phyloP scores from a whole-genome alignment of 352 stramenopile species.

The Phytophthora crassamura region DNA sequence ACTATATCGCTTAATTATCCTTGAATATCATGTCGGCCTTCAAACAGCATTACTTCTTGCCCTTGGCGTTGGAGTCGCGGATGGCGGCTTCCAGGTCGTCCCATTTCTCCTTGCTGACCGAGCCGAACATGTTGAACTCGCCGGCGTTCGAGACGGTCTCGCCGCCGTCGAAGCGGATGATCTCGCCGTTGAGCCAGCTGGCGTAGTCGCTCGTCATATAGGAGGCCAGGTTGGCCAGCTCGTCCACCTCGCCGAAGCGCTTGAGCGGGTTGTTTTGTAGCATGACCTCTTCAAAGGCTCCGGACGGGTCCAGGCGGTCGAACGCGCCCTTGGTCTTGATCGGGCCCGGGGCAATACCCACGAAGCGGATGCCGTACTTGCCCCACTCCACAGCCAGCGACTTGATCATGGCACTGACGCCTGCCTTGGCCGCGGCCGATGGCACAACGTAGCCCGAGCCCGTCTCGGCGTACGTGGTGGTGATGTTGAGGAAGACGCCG shows the following conservation, averaged over 20 bases:
- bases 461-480: constrained; percentile 94
- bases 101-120: constrained; percentile 71
- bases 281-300: constrained; percentile 72
- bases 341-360: constrained; percentile 96
- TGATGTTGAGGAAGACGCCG: constrained; percentile 97
- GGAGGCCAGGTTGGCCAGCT: constrained; percentile 79
- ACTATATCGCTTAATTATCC: too few relatives aligned
- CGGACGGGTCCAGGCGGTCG: constrained; percentile 76
- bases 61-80: constrained; percentile 66
- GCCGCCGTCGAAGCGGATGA: constrained; percentile 83
- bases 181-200: constrained; percentile 84
- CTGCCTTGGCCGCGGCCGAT: constrained; percentile 95
- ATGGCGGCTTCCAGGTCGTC: constrained; percentile 74
- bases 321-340: constrained; percentile 92
- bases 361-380: constrained; percentile 94
- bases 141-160: constrained; percentile 78
- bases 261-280: constrained; percentile 73
- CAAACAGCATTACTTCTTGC: constrained; percentile 46
- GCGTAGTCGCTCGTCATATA: constrained; percentile 86
- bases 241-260: constrained; percentile 78
- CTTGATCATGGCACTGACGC: constrained; percentile 95
- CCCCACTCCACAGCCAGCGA: constrained; percentile 97
- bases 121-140: constrained; percentile 84
- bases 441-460: constrained; percentile 96
- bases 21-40: too few relatives aligned